Percentiles rank a stretch among this genome's conserved stretches.
Conservation (phyloP, 2,329 filamentous ascomycete species). For the Scedosporium dehoogii region DNA sequence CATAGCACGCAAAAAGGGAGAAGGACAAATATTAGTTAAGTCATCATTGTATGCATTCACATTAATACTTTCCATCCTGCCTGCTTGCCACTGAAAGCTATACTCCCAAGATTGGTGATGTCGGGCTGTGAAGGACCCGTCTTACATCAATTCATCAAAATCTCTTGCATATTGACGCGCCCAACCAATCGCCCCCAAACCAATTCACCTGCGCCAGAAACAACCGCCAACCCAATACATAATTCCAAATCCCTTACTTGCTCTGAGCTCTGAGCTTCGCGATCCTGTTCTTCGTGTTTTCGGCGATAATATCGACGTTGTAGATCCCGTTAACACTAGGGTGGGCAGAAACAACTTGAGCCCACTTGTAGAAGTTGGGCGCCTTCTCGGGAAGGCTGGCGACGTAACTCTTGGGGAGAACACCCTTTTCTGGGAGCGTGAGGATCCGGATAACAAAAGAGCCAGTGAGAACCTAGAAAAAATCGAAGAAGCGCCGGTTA, state of each 20-base stretch:
- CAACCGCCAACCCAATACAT: not conserved
- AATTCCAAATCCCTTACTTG: not conserved
- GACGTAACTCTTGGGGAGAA: constrained; percentile 40
- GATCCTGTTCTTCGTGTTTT: constrained; percentile 10
- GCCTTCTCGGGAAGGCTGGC: constrained; percentile 38
- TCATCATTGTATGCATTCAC: too few relatives aligned
- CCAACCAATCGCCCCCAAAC: too few relatives aligned
- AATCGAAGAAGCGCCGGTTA: constrained; percentile 2
- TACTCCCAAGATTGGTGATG: not conserved
- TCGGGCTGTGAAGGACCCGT: too few relatives aligned
- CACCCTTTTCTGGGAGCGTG: constrained; percentile 38
- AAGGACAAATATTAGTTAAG: too few relatives aligned
- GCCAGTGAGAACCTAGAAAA: constrained; percentile 45
- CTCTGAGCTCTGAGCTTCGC: not conserved
- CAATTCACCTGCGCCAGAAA: too few relatives aligned
- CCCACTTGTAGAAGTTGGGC: constrained; percentile 63
- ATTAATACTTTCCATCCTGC: too few relatives aligned
- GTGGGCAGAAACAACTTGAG: constrained; percentile 45
- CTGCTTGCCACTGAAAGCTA: not conserved
- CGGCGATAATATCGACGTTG: not conserved
- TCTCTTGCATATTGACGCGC: too few relatives aligned
- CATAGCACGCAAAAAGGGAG: too few relatives aligned
- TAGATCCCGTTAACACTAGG: constrained; percentile 45
- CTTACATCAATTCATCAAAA: too few relatives aligned
- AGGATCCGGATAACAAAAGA: constrained; percentile 58